Evolutionary conservation across 2,329 filamentous ascomycete genomes (phyloP).

Genomic region (Sarocladium brachiariae): DNA sequence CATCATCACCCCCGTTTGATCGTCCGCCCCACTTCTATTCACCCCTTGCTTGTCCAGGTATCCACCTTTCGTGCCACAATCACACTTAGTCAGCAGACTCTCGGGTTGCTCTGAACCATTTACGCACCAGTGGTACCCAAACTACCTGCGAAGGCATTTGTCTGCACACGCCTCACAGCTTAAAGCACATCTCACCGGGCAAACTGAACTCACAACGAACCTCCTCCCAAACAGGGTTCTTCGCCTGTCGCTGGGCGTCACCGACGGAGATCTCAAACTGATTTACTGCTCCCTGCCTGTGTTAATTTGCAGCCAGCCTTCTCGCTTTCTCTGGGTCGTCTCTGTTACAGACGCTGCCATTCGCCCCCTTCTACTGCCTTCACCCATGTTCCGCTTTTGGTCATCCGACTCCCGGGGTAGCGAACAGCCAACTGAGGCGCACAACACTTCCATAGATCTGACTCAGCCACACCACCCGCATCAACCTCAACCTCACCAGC

Average conservation of each 20-base stretch:
- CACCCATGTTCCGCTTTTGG: slow-evolving; percentile 58
- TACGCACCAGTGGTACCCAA: background rate
- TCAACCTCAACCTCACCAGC: no score
- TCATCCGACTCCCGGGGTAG: slow-evolving; percentile 50
- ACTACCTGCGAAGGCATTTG: no score
- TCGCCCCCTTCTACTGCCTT: slow-evolving; percentile 14
- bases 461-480: slow-evolving; percentile 20
- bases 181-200: background rate
- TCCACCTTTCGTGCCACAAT: slow-evolving; percentile 4
- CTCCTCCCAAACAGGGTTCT: slow-evolving; percentile 5
- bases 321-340: background rate
- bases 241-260: slow-evolving; percentile 5
- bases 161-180: background rate
- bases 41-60: slow-evolving; percentile 4
- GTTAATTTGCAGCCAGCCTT: background rate
- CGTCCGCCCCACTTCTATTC: slow-evolving; percentile 5
- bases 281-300: background rate
- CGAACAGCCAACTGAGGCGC: slow-evolving; percentile 27
- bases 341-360: background rate
- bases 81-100: slow-evolving; percentile 5
- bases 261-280: background rate
- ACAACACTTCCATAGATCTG: slow-evolving; percentile 31
- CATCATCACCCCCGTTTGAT: slow-evolving; percentile 7
- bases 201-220: background rate
- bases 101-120: slow-evolving; percentile 2